Percentiles rank a stretch among this genome's conserved stretches.
Evolutionary conservation across 768 basidiomycete species (phyloP).

Genomic region (Pisolithus tinctorius): DNA sequence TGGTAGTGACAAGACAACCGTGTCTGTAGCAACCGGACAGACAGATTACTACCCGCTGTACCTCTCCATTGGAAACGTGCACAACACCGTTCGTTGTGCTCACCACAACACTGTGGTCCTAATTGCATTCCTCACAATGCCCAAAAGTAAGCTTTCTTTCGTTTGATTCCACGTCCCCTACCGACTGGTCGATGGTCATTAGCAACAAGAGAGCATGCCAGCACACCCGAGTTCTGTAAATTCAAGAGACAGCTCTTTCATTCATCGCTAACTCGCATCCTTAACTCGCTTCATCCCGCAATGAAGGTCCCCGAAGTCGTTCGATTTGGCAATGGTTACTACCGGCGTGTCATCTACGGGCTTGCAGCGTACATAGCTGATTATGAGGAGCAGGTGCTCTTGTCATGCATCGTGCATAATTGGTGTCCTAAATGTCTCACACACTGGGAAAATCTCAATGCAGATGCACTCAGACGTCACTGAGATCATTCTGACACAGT

Average conservation of each 20-base stretch:
- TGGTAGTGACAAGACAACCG: conserved; percentile 3
- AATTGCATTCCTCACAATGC: conserved; percentile 25
- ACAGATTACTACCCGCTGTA: conserved; percentile 7
- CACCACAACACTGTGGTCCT: conserved; percentile 5
- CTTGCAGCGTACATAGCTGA: conserved; percentile 14
- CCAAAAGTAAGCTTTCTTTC: conserved; percentile 19
- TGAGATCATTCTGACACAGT: conserved; percentile 16
- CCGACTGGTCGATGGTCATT: not conserved
- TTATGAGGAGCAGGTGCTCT: conserved; percentile 15
- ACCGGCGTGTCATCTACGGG: conserved; percentile 13
- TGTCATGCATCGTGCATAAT: conserved; percentile 10
- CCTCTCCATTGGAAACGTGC: conserved; percentile 6
- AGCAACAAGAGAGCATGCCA: conserved; percentile 4
- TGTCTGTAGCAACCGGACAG: conserved; percentile 4
- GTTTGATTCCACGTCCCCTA: not conserved
- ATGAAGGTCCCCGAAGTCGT: conserved; percentile 13
- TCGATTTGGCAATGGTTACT: conserved; percentile 13
- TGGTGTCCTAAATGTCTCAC: conserved; percentile 14
- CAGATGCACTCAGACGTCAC: not conserved
- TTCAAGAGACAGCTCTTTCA: conserved; percentile 19
- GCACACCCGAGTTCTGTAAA: conserved; percentile 5
- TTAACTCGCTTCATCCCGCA: conserved; percentile 4
- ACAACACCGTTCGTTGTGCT: not conserved
- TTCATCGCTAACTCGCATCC: conserved; percentile 8
- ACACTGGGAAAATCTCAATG: not conserved